Conservation (phyloP, 768 basidiomycete species). For the Nidularia pulvinata region DNA sequence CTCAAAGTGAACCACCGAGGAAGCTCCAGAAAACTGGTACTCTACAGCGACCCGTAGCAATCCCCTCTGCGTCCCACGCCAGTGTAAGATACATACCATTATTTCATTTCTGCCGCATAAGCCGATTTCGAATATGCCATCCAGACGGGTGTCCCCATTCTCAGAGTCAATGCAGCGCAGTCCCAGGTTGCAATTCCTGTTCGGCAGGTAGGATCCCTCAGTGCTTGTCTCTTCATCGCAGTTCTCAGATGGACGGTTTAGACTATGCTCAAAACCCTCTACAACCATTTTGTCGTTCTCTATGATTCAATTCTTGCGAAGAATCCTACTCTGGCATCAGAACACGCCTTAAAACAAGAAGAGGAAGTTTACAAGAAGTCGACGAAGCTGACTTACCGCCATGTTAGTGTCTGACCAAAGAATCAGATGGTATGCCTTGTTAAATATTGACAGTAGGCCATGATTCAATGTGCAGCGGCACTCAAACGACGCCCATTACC, state of each 20-base stretch:
- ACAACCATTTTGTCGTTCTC: constrained; percentile 69
- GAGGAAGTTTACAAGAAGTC: constrained; percentile 75
- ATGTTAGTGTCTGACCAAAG: constrained; percentile 42
- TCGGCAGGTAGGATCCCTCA: constrained; percentile 53
- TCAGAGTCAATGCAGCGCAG: constrained; percentile 64
- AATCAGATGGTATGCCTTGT: background rate
- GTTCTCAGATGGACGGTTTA: constrained; percentile 16
- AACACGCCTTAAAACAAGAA: constrained; percentile 84
- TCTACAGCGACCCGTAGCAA: constrained; percentile 36
- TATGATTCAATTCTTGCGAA: constrained; percentile 56
- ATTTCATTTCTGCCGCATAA: no score
- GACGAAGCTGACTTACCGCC: constrained; percentile 81
- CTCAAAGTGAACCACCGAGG: constrained; percentile 49
- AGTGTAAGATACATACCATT: constrained; percentile 14
- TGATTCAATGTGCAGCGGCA: constrained; percentile 49
- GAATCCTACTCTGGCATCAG: constrained; percentile 64
- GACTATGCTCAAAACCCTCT: constrained; percentile 76
- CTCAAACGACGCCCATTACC: constrained; percentile 55
- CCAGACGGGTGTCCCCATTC: constrained; percentile 63
- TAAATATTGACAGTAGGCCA: constrained; percentile 31
- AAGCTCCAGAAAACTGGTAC: constrained; percentile 62
- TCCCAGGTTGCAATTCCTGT: constrained; percentile 76
- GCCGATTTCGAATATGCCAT: no score
- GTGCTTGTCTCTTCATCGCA: background rate
- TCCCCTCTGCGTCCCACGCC: constrained; percentile 34